These are phyloP conservation scores for Cardamine occulta DNA, from an alignment of 345 rosid genomes.

Conservation along the genomic window DNA sequence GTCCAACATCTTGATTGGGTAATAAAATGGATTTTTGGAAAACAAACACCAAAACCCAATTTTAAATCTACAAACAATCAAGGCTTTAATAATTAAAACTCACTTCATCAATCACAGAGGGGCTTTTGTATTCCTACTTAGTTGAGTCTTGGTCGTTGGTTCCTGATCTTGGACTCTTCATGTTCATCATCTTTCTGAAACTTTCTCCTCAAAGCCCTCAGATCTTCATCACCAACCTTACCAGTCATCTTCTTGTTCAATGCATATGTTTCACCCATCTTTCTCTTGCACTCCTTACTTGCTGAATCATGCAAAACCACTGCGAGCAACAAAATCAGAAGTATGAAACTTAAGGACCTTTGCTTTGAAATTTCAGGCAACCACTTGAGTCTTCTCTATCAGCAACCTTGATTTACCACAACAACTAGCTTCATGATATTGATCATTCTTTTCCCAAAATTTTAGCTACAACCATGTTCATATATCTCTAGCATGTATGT, in stretches of 20 bases:
- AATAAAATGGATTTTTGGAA: too few species aligned
- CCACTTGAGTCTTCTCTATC: not conserved
- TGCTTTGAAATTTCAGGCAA: not conserved
- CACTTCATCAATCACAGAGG: not conserved
- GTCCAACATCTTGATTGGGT: not conserved
- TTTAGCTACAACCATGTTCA: not conserved
- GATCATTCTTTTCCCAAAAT: not conserved
- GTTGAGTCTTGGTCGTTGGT: conserved; percentile 50
- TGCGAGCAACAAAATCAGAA: conserved; percentile 42
- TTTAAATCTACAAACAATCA: not conserved
- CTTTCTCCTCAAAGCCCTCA: conserved; percentile 62
- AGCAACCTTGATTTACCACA: not conserved
- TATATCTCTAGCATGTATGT: not conserved
- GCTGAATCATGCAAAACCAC: conserved; percentile 85
- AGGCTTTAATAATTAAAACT: too few species aligned
- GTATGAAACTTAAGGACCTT: not conserved
- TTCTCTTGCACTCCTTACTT: conserved; percentile 83
- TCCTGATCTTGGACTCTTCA: conserved; percentile 44
- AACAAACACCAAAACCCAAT: not conserved
- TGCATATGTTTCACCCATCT: conserved; percentile 79
- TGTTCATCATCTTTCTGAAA: conserved; percentile 51
- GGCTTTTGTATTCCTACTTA: conserved; percentile 14
- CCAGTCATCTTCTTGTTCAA: conserved; percentile 64
- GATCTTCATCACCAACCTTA: conserved; percentile 60
- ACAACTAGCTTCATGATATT: not conserved